Base-by-base conservation (phyloP, 2,329 filamentous ascomycete species). In the Fusarium tupiense region DNA sequence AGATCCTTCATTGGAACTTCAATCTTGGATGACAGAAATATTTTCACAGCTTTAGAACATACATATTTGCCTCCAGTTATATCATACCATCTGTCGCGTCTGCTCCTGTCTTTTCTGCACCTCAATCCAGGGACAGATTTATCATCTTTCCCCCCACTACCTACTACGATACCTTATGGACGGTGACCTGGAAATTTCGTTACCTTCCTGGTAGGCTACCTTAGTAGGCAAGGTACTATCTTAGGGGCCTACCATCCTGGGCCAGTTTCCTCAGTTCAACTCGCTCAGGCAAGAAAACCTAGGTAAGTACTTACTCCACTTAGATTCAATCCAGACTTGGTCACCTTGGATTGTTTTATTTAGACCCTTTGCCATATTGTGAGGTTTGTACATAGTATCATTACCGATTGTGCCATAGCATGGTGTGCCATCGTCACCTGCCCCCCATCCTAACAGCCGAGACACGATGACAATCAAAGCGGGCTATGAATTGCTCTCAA, bases 351-450 rank as follows among this genome's bases (percentile, higher is more conserved):
- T 13, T 24, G 6, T 7, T 14, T 24, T 33, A n/a, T 31, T 33
- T 35, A 24, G 49, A 56, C 26, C 17, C 13, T 26, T 46, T 52
- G 31, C 47, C 22, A 24, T 19, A 14, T 24, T 19, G 31, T 52
- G 29, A 35, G 17, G 22, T 33, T 49, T 70, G 43, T 40, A 46
- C 17, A 41, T 41, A 14, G 38, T 29, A 41, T 61, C 49, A 33
- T 54, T 46, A 44, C 53, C 41, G 60, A 62, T 65, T 41, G 57
- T 68, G 64, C 68, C 53, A 72, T 61, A 59, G 41, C 41, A 67
- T 49, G 41, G 69, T 47, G 50, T 67, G 26, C 52, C 47, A 62
- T 74, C 67, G 63, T 75, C 73, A 75, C 67, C 70, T 74, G 73
- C 72, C 66, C 65, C 59, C 58, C 72, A 61, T 63, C 37, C 63